Evolutionary conservation across 495 filamentous ascomycete species (phyloP).

Genomic region (Patellaria atrata): DNA sequence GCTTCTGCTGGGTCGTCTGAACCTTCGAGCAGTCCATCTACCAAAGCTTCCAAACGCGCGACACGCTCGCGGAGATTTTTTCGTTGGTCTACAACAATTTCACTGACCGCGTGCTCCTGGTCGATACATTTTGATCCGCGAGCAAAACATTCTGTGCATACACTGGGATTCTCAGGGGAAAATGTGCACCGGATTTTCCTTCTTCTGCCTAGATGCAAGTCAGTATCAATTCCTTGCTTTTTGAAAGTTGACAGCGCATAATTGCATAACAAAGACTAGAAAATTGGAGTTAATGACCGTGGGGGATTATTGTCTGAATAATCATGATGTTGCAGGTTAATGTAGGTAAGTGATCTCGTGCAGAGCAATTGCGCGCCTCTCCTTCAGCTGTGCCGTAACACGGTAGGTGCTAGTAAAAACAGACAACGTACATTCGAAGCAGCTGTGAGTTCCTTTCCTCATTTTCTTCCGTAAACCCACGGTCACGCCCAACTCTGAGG

Average conservation of each 20-base stretch:
- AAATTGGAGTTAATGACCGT: too few species aligned
- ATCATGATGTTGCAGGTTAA: too few species aligned
- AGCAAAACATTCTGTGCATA: constrained; percentile 26
- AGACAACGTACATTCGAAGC: constrained; percentile 23
- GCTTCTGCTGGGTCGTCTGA: constrained; percentile 3
- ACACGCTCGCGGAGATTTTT: constrained; percentile 26
- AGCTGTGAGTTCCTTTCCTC: constrained; percentile 25
- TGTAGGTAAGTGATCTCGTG: too few species aligned
- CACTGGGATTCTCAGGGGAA: constrained; percentile 18
- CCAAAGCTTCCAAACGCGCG: constrained; percentile 21
- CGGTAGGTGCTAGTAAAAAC: too few species aligned
- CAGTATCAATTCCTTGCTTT: too few species aligned
- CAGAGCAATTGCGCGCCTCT: too few species aligned
- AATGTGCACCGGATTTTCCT: constrained; percentile 25
- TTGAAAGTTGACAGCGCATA: too few species aligned
- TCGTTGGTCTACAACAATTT: constrained; percentile 22
- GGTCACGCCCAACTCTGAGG: too few species aligned
- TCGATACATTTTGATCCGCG: constrained; percentile 23
- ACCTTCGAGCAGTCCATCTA: constrained; percentile 19
- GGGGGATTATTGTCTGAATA: too few species aligned
- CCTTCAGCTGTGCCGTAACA: too few species aligned
- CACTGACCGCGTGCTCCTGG: constrained; percentile 22
- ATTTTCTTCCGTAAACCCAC: constrained; percentile 19
- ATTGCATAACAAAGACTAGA: too few species aligned
- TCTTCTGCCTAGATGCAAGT: constrained; percentile 19